Evolutionary conservation across 179 eudicot genomes (phyloP), one percentile per base, ranked within the genome.

Genomic region (Spergularia azorica): DNA sequence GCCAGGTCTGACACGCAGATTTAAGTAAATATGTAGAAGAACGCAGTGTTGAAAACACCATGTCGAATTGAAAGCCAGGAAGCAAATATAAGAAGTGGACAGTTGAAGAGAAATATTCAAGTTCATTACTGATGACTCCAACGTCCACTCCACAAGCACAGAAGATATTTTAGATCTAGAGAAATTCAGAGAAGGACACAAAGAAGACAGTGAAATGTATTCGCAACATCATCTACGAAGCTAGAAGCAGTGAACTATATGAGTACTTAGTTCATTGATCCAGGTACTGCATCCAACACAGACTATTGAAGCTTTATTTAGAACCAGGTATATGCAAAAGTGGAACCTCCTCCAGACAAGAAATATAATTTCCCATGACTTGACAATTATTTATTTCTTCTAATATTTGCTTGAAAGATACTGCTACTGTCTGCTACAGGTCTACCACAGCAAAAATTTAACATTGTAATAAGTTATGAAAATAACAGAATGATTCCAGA

Each of bases 61-160:
- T 67, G 71, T 46, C 71, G n/a, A 43, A 43, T 67, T 17, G 7
- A 67, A 67, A 43, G 16, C 71, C 48, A 18, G 9, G 17, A 63
- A 63, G 12, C 12, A 36, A 6, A 63, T 14, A 4, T 26, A 26
- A 26, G 32, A 26, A 26, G 32, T 26, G 46, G 46, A 20, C 67
- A 63, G 16, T 13, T 26, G 15, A 38, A 26, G 54, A 38, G 15
- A 41, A 21, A 67, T 9, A 9, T 18, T 67, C 48, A 18, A 8
- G 4, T 9, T 20, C 3, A 10, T 61, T n/a, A 18, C 36, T 67
- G 36, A 14, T 11, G 36, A 67, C 17, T 9, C 36, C 36, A n/a
- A 17, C 17, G 36, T 50, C 11, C 58, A 68, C 39, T 16, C 18
- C 58, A 67, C 50, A 26, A 39, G 50, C 38, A 68, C n/a, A 68